Evolutionary conservation across 768 basidiomycete genomes (phyloP).

Genomic region (Tylopilus rubrobrunneus): DNA sequence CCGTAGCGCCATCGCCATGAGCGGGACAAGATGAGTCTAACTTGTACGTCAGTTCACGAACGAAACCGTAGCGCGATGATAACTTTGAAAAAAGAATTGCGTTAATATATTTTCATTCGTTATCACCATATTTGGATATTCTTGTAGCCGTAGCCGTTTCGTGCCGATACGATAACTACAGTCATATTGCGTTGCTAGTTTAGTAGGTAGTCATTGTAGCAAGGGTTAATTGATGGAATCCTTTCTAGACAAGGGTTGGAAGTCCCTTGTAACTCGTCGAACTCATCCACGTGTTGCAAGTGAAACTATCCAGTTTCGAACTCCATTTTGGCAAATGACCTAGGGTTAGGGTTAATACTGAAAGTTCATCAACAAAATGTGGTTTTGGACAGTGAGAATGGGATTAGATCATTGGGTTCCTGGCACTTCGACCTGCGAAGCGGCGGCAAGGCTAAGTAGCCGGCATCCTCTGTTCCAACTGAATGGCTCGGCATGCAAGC

Average conservation of each 20-base stretch:
- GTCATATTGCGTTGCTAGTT: neutral
- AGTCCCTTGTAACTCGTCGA: no score
- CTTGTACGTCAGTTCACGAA: neutral
- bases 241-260: no score
- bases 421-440: no score
- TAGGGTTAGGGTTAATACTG: no score
- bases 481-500: no score
- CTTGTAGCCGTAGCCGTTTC: neutral
- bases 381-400: no score
- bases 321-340: neutral
- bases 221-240: neutral
- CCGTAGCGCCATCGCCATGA: neutral
- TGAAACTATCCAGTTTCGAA: neutral
- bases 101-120: neutral
- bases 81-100: neutral
- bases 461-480: no score
- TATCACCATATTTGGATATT: neutral
- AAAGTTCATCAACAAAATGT: no score
- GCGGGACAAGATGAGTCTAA: neutral
- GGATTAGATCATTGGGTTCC: no score
- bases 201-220: neutral
- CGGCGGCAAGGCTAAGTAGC: no score
- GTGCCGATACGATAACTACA: neutral
- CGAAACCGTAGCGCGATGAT: neutral
- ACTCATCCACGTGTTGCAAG: neutral